Conservation (phyloP, 352 stramenopile genomes). For the Phytophthora foliorum region DNA sequence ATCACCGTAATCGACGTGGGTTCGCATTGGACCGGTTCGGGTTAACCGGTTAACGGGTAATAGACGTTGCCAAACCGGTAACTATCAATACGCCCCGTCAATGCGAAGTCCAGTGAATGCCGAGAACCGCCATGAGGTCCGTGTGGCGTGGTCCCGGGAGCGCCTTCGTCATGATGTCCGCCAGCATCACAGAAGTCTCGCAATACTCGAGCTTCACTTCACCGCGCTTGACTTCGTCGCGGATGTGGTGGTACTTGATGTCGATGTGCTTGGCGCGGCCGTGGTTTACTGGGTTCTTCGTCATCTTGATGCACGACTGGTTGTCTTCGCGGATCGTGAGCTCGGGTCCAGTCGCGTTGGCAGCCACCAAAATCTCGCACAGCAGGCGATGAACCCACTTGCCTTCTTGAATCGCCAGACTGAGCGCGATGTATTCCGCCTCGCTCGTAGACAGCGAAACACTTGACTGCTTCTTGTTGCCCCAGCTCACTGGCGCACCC, state of each 20-base stretch:
- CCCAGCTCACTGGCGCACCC: too few species aligned
- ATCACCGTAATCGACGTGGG: too few species aligned
- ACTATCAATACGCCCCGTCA: too few species aligned
- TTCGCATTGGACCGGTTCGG: too few species aligned
- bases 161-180: too few species aligned
- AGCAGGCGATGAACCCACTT: not conserved
- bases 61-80: too few species aligned
- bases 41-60: too few species aligned
- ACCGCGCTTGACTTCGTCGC: slow-evolving; percentile 36
- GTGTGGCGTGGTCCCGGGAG: too few species aligned
- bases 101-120: too few species aligned
- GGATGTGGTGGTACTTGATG: slow-evolving; percentile 37
- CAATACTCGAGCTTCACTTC: slow-evolving; percentile 5
- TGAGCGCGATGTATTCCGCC: not conserved
- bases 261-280: slow-evolving; percentile 45
- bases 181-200: not conserved
- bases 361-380: not conserved
- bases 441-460: not conserved
- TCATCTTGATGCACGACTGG: slow-evolving; percentile 27
- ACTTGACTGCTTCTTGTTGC: not conserved
- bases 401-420: not conserved
- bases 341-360: not conserved
- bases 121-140: too few species aligned
- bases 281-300: slow-evolving; percentile 30
- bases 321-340: slow-evolving; percentile 6